Percentiles rank a stretch among this genome's conserved stretches.
phyloP scores from a whole-genome alignment of 106 monocot genomes.

The Dendrobium nobile region DNA sequence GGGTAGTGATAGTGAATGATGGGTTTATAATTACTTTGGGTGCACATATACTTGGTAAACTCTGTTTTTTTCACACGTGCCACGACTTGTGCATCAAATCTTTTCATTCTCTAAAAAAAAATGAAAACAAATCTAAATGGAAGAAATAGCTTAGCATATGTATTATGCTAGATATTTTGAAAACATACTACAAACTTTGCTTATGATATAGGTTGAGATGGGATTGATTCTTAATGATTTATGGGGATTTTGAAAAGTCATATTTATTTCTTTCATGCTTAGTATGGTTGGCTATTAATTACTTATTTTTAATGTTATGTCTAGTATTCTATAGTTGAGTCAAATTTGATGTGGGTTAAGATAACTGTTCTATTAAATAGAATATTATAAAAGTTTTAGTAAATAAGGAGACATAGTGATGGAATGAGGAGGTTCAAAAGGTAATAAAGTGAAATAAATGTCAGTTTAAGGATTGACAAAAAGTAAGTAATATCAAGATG shows the following conservation, averaged over 20 bases:
- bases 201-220: slow-evolving; percentile 1
- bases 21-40: background rate
- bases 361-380: too few relatives aligned
- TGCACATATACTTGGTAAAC: background rate
- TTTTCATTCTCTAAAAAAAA: background rate
- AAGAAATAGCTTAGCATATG: background rate
- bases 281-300: background rate
- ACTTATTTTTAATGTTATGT: background rate
- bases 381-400: too few relatives aligned
- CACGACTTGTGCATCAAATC: background rate
- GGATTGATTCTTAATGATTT: background rate
- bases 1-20: too few relatives aligned
- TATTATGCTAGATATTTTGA: background rate
- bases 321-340: too few relatives aligned
- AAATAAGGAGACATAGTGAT: too few relatives aligned
- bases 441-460: too few relatives aligned
- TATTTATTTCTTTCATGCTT: background rate
- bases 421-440: too few relatives aligned
- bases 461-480: too few relatives aligned
- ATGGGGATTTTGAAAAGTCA: background rate
- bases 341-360: too few relatives aligned
- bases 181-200: background rate
- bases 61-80: background rate
- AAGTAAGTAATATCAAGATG: too few relatives aligned
- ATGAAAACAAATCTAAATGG: background rate